Evolutionary conservation across 371 early-diverging fungal species (phyloP).

Genomic region (Rhizopus arrhizus): DNA sequence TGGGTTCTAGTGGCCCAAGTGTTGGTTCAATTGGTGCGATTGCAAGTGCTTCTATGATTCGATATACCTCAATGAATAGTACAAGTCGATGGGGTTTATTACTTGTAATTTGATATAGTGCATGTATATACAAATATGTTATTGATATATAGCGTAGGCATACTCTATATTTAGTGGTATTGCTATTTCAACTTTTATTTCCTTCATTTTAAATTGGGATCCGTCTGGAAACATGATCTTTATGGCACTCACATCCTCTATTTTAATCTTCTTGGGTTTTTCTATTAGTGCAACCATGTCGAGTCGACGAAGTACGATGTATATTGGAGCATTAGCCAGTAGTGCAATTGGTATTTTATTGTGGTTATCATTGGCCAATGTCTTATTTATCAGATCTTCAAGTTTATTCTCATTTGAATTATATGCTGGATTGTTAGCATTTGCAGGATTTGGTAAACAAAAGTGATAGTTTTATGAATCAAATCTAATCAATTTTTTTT

Average conservation of each 20-base stretch:
- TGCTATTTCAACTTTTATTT: slow-evolving; percentile 33
- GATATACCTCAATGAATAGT: slow-evolving; percentile 24
- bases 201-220: slow-evolving; percentile 35
- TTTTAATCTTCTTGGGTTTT: slow-evolving; percentile 57
- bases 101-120: slow-evolving; percentile 22
- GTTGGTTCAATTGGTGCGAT: slow-evolving; percentile 27
- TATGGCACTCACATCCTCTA: slow-evolving; percentile 42
- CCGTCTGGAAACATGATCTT: slow-evolving; percentile 41
- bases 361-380: slow-evolving; percentile 50
- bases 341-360: slow-evolving; percentile 41
- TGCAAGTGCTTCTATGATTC: slow-evolving; percentile 34
- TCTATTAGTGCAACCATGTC: slow-evolving; percentile 50
- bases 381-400: slow-evolving; percentile 44
- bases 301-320: slow-evolving; percentile 47
- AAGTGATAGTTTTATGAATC: background rate
- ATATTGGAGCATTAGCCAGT: slow-evolving; percentile 51
- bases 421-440: slow-evolving; percentile 58
- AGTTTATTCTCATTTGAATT: slow-evolving; percentile 51
- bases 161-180: slow-evolving; percentile 49
- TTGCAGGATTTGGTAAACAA: slow-evolving; percentile 50
- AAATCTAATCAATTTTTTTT: too few relatives aligned
- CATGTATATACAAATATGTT: background rate
- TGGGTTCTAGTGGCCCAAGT: slow-evolving; percentile 16
- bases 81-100: slow-evolving; percentile 37
- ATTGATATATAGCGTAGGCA: slow-evolving; percentile 15